Base-by-base conservation (phyloP, 2,329 filamentous ascomycete species). In the Penicillium sp. region DNA sequence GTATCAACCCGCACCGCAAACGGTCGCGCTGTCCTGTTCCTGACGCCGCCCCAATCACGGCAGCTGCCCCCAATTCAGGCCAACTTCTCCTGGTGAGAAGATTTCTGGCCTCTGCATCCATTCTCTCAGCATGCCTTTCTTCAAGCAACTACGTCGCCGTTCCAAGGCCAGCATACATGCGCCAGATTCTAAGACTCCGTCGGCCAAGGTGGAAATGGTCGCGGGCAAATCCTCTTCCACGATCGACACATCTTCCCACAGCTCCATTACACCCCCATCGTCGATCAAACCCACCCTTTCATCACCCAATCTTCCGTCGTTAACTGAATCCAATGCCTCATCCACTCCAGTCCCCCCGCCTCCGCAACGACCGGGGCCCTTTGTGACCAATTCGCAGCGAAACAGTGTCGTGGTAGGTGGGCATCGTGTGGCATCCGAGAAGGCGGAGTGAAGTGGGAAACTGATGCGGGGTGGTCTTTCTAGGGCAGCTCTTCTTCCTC, bases 201-300 rank as follows among this genome's bases (percentile, higher is more conserved):
- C 54, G 6, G 55, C 71, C 27, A 77, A 70, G 52, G 75, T 73
- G 51, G 79, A 76, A 20, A 73, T 78, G 35, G 76, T 77, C 25
- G 79, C 78, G 9, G 84, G 75, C 58, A 73, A 76, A 48, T 80
- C 76, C 9, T 75, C 77, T 7, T 80, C 77, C 9, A 81, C 77
- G 3, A 58, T 80, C 42, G 77, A 73, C 52, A 80, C 77, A 3
- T 66, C 70, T 20, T 61, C 59, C 15, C 65, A 73, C 39, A 85
- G 80, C 54, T 82, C 82, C 32, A 69, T 82, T 30, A 88, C 86
- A 32, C 84, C 85, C 25, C 84, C 85, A 0, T 84, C 82, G n/a
- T 74, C 83, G 32, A 72, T 79, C 50, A 75, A 79, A 31, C 75
- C 79, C 42, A 81, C 82, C 41, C 76, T 82, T 46, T 79, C 80